Conservation (phyloP, 306 rosid genomes). For the Trifolium pratense region DNA sequence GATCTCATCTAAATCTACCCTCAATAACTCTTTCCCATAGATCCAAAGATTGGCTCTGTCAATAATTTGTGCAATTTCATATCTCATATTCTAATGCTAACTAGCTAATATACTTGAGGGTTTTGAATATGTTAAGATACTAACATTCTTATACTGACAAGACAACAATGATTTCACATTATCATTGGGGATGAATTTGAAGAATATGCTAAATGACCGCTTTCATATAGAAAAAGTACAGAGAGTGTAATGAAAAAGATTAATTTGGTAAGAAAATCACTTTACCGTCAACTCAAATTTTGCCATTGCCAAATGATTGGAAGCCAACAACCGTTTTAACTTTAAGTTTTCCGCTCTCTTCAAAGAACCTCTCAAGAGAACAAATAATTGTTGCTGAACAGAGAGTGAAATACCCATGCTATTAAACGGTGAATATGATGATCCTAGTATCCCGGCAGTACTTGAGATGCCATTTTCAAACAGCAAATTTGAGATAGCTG, state of each 20-base stretch:
- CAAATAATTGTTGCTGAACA: slow-evolving; percentile 91
- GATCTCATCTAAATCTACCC: slow-evolving; percentile 34
- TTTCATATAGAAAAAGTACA: slow-evolving; percentile 14
- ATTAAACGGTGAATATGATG: slow-evolving; percentile 85
- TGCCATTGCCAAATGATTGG: slow-evolving; percentile 96
- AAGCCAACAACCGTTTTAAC: slow-evolving; percentile 84
- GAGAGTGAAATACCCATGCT: slow-evolving; percentile 85
- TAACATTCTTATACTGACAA: slow-evolving; percentile 25
- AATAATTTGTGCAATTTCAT: not conserved
- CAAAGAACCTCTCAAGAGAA: slow-evolving; percentile 89
- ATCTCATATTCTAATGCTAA: slow-evolving; percentile 21
- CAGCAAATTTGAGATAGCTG: slow-evolving; percentile 91
- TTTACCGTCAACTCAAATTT: slow-evolving; percentile 90
- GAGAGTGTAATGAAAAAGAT: slow-evolving; percentile 19
- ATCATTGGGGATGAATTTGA: slow-evolving; percentile 21
- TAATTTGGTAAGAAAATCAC: slow-evolving; percentile 35
- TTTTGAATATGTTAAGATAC: slow-evolving; percentile 26
- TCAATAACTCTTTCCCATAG: slow-evolving; percentile 13
- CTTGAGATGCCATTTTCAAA: slow-evolving; percentile 94
- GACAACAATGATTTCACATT: slow-evolving; percentile 31
- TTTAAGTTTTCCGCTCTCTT: slow-evolving; percentile 93
- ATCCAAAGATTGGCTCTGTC: not conserved
- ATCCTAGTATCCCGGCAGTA: slow-evolving; percentile 82
- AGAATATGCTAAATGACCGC: slow-evolving; percentile 17
- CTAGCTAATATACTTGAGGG: slow-evolving; percentile 10